Conservation (phyloP, 2,329 filamentous ascomycete genomes). For the Xylaria sp. region DNA sequence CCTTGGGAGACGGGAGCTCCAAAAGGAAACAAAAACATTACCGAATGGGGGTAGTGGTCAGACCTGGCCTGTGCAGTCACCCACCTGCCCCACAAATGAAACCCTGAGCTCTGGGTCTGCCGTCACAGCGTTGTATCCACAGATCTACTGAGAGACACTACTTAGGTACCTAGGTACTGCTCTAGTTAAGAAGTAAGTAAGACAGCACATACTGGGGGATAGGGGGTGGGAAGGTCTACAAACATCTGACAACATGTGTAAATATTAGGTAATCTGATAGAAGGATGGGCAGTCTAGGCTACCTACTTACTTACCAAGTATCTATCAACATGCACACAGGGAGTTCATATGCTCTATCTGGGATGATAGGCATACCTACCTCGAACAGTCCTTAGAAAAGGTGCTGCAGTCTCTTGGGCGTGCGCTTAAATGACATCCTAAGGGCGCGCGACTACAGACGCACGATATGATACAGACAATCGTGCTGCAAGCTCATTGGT, state of each 20-base stretch:
- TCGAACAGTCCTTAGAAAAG: background rate
- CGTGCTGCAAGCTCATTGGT: conserved; percentile 13
- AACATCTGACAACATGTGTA: background rate
- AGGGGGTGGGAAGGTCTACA: too few species aligned
- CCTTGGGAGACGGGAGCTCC: conserved; percentile 26
- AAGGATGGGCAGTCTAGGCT: too few species aligned
- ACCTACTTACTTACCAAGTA: background rate
- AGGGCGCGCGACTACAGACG: conserved; percentile 2
- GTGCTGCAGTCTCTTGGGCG: background rate
- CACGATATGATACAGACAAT: background rate
- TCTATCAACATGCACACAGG: too few species aligned
- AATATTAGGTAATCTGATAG: too few species aligned
- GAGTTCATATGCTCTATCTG: too few species aligned
- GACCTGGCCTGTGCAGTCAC: too few species aligned
- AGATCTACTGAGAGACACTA: background rate
- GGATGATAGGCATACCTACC: too few species aligned
- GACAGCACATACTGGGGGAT: too few species aligned
- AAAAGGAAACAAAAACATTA: conserved; percentile 33
- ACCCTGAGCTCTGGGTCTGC: background rate
- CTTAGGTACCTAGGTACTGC: too few species aligned
- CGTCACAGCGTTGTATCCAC: background rate
- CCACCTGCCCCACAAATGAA: background rate
- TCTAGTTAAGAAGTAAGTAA: too few species aligned
- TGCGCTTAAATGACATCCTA: conserved; percentile 7
- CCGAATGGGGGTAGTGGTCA: too few species aligned